Conservation (phyloP, 768 basidiomycete species). For the Naganishia antarctica region DNA sequence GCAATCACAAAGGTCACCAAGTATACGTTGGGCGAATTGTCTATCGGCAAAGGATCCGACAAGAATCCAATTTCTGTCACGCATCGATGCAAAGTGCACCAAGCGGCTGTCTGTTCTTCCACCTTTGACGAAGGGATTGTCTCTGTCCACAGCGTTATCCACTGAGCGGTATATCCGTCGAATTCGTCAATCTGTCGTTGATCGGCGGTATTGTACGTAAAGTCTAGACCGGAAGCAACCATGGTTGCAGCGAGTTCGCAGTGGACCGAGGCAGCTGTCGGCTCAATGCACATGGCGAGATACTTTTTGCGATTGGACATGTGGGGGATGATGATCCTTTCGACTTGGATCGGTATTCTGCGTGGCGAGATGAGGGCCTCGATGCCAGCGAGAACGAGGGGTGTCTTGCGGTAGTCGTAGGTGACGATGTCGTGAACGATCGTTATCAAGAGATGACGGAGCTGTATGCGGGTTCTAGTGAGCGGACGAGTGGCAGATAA, state of each 20-base stretch:
- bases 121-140: background rate
- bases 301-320: constrained; percentile 15
- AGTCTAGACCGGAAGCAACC: constrained; percentile 2
- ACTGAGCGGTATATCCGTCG: background rate
- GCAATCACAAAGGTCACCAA: background rate
- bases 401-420: background rate
- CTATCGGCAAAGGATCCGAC: constrained; percentile 5
- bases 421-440: background rate
- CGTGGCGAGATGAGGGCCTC: background rate
- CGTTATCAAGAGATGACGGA: background rate
- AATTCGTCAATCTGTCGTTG: constrained; percentile 14
- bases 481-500: background rate
- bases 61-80: constrained; percentile 1
- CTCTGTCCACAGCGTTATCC: constrained; percentile 5
- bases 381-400: background rate
- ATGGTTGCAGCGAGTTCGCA: background rate
- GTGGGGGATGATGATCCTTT: constrained; percentile 1
- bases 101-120: background rate
- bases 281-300: background rate
- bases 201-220: constrained; percentile 13
- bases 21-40: constrained; percentile 14
- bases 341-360: background rate
- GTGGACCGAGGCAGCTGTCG: background rate
- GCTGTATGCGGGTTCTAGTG: background rate
- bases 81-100: background rate